These are phyloP conservation scores for Backusella tuberculispora DNA, from an alignment of 192 early-diverging fungal genomes.

Conservation along the genomic window DNA sequence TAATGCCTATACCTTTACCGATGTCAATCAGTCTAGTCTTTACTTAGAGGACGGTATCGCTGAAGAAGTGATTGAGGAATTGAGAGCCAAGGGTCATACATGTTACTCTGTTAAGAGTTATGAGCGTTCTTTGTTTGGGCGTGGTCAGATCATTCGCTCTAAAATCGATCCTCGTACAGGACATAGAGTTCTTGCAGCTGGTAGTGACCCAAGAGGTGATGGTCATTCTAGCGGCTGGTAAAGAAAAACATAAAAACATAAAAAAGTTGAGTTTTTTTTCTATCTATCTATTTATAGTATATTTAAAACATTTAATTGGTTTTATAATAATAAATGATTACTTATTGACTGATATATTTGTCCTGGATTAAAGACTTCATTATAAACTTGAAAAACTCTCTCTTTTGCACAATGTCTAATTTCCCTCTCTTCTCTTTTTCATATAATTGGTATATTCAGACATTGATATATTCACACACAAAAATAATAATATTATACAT, in stretches of 20 bases:
- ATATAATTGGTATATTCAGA: too few relatives aligned
- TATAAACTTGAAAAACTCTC: too few relatives aligned
- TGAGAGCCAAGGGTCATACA: constrained; percentile 63
- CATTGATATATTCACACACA: too few relatives aligned
- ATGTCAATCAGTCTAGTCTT: constrained; percentile 41
- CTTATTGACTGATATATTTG: too few relatives aligned
- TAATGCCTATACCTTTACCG: constrained; percentile 29
- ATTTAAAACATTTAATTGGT: too few relatives aligned
- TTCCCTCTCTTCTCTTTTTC: too few relatives aligned
- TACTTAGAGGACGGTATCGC: constrained; percentile 69
- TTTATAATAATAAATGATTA: too few relatives aligned
- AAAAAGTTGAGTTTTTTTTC: neutral
- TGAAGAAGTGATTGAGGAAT: constrained; percentile 42
- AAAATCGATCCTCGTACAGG: constrained; percentile 44
- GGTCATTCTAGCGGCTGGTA: constrained; percentile 61
- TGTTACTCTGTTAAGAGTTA: constrained; percentile 50
- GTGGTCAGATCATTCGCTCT: constrained; percentile 72
- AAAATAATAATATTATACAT: too few relatives aligned
- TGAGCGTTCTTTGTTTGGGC: constrained; percentile 64
- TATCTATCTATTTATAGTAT: too few relatives aligned
- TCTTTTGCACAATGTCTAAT: too few relatives aligned
- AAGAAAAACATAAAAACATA: neutral
- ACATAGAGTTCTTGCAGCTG: constrained; percentile 51
- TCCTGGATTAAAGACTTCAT: too few relatives aligned
- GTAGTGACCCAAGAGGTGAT: constrained; percentile 62